A percentile compares a stretch with the other conserved stretches of the same genome.
Evolutionary conservation across 305 asterid species (phyloP).

Genomic region (Andrographis paniculata): DNA sequence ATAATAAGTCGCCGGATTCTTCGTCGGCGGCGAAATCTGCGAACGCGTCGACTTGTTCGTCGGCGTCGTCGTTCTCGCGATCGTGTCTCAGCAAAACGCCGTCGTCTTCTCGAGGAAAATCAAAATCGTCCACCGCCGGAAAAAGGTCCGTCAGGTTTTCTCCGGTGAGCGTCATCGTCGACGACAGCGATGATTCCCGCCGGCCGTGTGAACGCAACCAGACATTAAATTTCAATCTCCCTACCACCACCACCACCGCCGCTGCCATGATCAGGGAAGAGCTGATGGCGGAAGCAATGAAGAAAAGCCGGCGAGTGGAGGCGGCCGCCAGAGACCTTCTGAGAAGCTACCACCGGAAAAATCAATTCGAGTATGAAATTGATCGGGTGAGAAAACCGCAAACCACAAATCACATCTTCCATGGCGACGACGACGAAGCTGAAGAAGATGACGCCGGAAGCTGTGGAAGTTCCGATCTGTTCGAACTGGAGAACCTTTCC

Average conservation of each 20-base stretch:
- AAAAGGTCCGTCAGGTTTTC: conserved; percentile 54
- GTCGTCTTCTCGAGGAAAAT: conserved; percentile 34
- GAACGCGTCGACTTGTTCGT: conserved; percentile 52
- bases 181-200: conserved; percentile 44
- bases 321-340: conserved; percentile 3
- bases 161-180: conserved; percentile 50
- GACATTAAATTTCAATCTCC: background rate
- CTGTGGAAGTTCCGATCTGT: conserved; percentile 14
- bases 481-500: conserved; percentile 13
- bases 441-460: conserved; percentile 11
- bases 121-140: conserved; percentile 14
- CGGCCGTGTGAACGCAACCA: background rate
- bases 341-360: background rate
- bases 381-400: too few species aligned
- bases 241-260: background rate
- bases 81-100: conserved; percentile 57
- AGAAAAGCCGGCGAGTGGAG: conserved; percentile 3
- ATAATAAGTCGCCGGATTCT: conserved; percentile 12
- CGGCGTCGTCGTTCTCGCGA: conserved; percentile 56
- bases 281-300: background rate
- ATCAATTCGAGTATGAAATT: background rate
- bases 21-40: conserved; percentile 23
- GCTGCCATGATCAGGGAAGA: background rate
- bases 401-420: background rate
- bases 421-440: background rate